Percentiles rank a stretch among this genome's conserved stretches.
phyloP scores from a whole-genome alignment of 2,329 filamentous ascomycete genomes.

The Fusarium sp. region DNA sequence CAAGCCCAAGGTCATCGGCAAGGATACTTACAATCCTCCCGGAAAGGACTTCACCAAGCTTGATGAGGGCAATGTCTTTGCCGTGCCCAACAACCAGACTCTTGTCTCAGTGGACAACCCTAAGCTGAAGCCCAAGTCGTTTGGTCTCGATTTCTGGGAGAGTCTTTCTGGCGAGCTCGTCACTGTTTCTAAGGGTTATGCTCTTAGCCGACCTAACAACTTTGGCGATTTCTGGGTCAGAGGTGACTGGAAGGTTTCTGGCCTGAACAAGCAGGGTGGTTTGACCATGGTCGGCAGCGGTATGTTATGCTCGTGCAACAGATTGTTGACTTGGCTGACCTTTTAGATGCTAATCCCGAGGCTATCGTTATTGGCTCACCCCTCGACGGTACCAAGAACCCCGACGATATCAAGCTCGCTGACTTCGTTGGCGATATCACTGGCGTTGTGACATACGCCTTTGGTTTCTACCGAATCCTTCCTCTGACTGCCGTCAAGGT shows the following conservation, averaged over 20 bases:
- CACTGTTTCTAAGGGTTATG: conserved; percentile 66
- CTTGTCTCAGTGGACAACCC: conserved; percentile 70
- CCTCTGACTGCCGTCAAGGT: conserved; percentile 68
- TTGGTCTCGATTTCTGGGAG: conserved; percentile 81
- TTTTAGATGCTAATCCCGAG: conserved; percentile 73
- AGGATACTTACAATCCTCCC: conserved; percentile 66
- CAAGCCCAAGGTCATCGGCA: conserved; percentile 69
- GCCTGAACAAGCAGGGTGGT: conserved; percentile 71
- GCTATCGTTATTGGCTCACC: conserved; percentile 72
- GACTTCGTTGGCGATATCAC: conserved; percentile 74
- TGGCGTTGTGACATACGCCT: conserved; percentile 73
- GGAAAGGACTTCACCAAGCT: conserved; percentile 70
- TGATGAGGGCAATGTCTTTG: conserved; percentile 73
- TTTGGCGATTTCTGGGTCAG: conserved; percentile 77
- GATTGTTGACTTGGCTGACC: conserved; percentile 9
- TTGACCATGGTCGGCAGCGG: conserved; percentile 69
- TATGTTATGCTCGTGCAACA: conserved; percentile 41
- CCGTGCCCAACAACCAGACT: conserved; percentile 69
- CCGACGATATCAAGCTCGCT: conserved; percentile 69
- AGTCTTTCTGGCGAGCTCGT: conserved; percentile 74
- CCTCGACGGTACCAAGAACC: conserved; percentile 72
- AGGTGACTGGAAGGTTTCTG: conserved; percentile 72
- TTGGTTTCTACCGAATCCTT: conserved; percentile 76
- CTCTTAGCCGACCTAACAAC: conserved; percentile 69
- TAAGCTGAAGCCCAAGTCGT: conserved; percentile 66